Percentiles rank a stretch among this genome's conserved stretches.
Evolutionary conservation across 352 stramenopile species (phyloP).

Genomic region (Detonula confervacea): DNA sequence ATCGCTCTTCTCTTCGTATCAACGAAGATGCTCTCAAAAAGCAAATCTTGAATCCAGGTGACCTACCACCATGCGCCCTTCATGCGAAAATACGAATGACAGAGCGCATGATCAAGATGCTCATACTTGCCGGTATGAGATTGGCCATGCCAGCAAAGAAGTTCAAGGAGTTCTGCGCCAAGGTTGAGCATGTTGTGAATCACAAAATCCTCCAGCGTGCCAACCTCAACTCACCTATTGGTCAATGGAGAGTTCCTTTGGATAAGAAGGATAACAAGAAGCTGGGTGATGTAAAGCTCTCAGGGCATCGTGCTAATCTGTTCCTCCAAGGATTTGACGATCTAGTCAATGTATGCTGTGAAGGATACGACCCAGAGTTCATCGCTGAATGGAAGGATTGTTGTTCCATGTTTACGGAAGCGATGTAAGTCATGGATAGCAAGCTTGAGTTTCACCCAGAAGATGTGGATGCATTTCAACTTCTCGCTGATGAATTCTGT

Average conservation of each 20-base stretch:
- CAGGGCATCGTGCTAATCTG: not conserved
- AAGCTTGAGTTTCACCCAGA: not conserved
- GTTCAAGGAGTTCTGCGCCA: not conserved
- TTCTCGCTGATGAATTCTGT: slow-evolving; percentile 7
- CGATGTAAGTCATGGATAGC: not conserved
- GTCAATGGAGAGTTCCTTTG: not conserved
- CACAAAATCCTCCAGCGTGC: not conserved
- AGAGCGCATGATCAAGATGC: not conserved
- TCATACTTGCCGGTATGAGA: not conserved
- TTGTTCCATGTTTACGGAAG: not conserved
- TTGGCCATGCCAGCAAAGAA: not conserved
- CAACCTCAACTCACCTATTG: not conserved
- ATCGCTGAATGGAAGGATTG: not conserved
- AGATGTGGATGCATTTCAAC: not conserved
- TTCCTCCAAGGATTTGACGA: not conserved
- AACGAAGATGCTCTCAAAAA: not conserved
- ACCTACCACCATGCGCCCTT: not conserved
- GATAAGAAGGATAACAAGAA: slow-evolving; percentile 9
- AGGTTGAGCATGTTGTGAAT: slow-evolving; percentile 2
- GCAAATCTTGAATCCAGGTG: not conserved
- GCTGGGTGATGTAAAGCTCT: slow-evolving; percentile 13
- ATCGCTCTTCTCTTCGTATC: not conserved
- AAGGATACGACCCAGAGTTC: not conserved
- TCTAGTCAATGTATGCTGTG: not conserved
- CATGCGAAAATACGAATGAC: slow-evolving; percentile 1